These are phyloP conservation scores for Tricholoma terreum DNA, from an alignment of 768 basidiomycete species.

Conservation along the genomic window DNA sequence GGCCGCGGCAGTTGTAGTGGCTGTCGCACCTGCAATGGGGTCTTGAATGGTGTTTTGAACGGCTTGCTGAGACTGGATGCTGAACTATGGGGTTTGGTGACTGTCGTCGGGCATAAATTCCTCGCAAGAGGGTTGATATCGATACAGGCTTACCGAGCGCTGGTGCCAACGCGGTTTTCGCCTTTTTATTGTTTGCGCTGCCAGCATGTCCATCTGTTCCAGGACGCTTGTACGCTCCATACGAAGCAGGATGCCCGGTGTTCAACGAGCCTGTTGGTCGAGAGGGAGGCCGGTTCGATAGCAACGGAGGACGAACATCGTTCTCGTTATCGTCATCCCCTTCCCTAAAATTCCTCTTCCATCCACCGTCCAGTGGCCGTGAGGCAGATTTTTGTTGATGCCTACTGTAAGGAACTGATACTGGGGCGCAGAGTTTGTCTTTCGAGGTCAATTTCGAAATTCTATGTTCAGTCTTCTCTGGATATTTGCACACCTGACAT, in stretches of 20 bases:
- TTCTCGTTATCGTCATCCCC: conserved; percentile 1
- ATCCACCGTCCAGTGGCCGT: neutral
- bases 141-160: conserved; percentile 27
- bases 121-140: neutral
- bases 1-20: neutral
- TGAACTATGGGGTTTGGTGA: conserved; percentile 47
- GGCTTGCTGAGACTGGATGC: conserved; percentile 44
- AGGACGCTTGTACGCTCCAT: conserved; percentile 10
- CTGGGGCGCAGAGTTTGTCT: conserved; percentile 8
- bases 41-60: conserved; percentile 18
- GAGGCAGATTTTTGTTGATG: neutral
- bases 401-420: neutral
- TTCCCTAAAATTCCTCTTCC: conserved; percentile 4
- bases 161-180: conserved; percentile 29
- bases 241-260: neutral
- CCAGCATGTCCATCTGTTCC: conserved; percentile 2
- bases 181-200: conserved; percentile 25
- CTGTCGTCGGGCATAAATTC: conserved; percentile 20
- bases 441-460: conserved; percentile 48
- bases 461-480: conserved; percentile 56
- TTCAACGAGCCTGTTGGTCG: neutral
- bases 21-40: conserved; percentile 10
- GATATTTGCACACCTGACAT: conserved; percentile 71
- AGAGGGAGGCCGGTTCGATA: neutral
- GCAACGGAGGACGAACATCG: neutral